Percentiles rank a stretch among this genome's conserved stretches.
These are phyloP conservation scores for Beauveria australis DNA, from an alignment of 2,329 filamentous ascomycete genomes.

Conservation along the genomic window DNA sequence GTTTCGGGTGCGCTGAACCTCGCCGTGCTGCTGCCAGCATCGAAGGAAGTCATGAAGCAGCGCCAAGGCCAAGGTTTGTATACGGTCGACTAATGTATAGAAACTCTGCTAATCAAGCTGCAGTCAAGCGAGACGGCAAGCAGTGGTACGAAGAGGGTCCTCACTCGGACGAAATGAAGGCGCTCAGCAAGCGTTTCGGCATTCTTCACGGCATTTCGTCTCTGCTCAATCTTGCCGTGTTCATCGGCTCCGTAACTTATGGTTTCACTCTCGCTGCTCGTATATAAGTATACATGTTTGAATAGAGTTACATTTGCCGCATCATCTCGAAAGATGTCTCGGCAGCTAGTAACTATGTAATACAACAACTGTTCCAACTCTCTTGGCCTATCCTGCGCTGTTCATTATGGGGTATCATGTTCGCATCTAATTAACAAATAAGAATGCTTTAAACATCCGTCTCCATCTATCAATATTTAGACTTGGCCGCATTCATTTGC, in stretches of 20 bases:
- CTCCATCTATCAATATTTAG: slow-evolving; percentile 15
- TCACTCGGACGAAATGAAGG: slow-evolving; percentile 77
- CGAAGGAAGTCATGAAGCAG: slow-evolving; percentile 64
- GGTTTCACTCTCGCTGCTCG: slow-evolving; percentile 62
- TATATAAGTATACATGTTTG: not conserved
- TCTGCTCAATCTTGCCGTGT: slow-evolving; percentile 64
- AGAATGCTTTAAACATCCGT: not conserved
- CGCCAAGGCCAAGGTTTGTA: slow-evolving; percentile 68
- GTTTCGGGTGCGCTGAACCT: slow-evolving; percentile 65
- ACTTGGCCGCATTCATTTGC: slow-evolving; percentile 13
- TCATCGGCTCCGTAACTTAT: slow-evolving; percentile 66
- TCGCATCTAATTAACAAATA: not conserved
- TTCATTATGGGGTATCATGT: slow-evolving; percentile 3
- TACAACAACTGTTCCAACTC: not conserved
- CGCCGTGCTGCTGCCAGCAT: slow-evolving; percentile 63
- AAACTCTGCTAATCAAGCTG: not conserved
- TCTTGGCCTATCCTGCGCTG: not conserved
- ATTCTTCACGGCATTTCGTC: slow-evolving; percentile 75
- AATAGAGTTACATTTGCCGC: not conserved
- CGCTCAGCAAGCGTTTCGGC: slow-evolving; percentile 70
- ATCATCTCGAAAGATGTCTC: not conserved
- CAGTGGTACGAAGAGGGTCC: slow-evolving; percentile 71
- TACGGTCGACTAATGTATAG: slow-evolving; percentile 1
- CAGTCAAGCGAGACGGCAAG: slow-evolving; percentile 83
- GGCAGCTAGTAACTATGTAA: not conserved